A percentile compares a stretch with the other conserved stretches of the same genome.
Evolutionary conservation across 2,329 filamentous ascomycete species (phyloP).

Genomic region (Fonsecaea multimorphosa): DNA sequence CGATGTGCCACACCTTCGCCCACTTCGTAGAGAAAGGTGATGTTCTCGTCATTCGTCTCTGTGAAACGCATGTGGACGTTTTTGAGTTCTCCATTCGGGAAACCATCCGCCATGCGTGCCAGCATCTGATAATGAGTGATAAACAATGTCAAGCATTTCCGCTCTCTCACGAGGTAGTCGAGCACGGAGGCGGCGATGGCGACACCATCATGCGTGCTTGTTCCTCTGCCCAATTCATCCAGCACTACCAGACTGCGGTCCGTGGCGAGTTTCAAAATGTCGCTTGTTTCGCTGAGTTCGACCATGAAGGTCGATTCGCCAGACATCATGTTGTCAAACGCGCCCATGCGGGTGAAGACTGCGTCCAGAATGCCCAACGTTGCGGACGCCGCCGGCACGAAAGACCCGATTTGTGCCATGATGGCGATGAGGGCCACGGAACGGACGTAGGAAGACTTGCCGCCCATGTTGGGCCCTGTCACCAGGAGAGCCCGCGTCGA

Average conservation of each 20-base stretch:
- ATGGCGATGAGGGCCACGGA: constrained; percentile 89
- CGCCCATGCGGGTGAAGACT: constrained; percentile 94
- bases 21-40: constrained; percentile 95
- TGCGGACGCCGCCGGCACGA: constrained; percentile 80
- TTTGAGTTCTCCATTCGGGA: constrained; percentile 68
- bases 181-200: constrained; percentile 94
- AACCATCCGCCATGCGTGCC: constrained; percentile 71
- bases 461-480: constrained; percentile 98
- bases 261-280: constrained; percentile 88
- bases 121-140: constrained; percentile 98
- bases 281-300: constrained; percentile 87
- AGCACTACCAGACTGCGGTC: constrained; percentile 85
- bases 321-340: constrained; percentile 92
- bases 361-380: constrained; percentile 83
- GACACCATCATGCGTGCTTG: constrained; percentile 92
- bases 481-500: constrained; percentile 78
- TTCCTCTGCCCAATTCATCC: constrained; percentile 92
- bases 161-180: constrained; percentile 77
- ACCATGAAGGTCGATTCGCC: constrained; percentile 99
- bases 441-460: constrained; percentile 96
- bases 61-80: constrained; percentile 97
- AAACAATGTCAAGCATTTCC: constrained; percentile 82
- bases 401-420: constrained; percentile 93
- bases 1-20: constrained; percentile 89
- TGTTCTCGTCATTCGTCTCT: constrained; percentile 70